Evolutionary conservation across 768 basidiomycete genomes (phyloP).

Genomic region (Lentinula raphanica): DNA sequence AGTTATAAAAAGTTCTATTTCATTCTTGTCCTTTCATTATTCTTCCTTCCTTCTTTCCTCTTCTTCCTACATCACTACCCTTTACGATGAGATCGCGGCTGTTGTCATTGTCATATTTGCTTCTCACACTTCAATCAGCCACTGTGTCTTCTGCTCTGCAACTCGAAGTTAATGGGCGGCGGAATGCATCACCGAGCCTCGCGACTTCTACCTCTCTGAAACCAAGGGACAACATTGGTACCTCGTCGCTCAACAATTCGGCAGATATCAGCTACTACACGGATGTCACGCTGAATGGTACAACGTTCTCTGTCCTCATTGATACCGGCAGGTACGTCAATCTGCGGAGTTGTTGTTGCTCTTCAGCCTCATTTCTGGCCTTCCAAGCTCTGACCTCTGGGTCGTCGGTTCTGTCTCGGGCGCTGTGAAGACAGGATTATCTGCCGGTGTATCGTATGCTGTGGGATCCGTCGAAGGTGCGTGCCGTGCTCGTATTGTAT

Average conservation of each 20-base stretch:
- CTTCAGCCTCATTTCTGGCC: not conserved
- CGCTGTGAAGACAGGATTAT: slow-evolving; percentile 32
- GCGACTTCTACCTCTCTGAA: not conserved
- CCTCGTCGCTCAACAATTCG: slow-evolving; percentile 24
- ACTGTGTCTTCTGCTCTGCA: not conserved
- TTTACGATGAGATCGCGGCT: not conserved
- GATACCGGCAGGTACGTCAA: slow-evolving; percentile 37
- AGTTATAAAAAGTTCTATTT: not conserved
- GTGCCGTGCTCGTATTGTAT: not conserved
- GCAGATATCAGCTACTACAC: slow-evolving; percentile 36
- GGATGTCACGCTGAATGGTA: slow-evolving; percentile 32
- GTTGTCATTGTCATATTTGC: not conserved
- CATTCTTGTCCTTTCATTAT: not conserved
- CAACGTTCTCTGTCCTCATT: slow-evolving; percentile 32
- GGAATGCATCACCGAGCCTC: slow-evolving; percentile 4
- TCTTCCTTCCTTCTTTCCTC: not conserved
- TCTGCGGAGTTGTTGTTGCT: not conserved
- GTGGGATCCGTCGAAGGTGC: slow-evolving; percentile 47
- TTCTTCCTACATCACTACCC: not conserved
- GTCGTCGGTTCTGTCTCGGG: slow-evolving; percentile 40
- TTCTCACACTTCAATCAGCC: not conserved
- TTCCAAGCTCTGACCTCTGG: slow-evolving; percentile 58
- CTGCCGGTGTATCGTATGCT: slow-evolving; percentile 45
- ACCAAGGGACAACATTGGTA: not conserved
- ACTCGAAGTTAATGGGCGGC: slow-evolving; percentile 11